Conservation (phyloP, 768 basidiomycete species). For the Rubroboletus satanas region DNA sequence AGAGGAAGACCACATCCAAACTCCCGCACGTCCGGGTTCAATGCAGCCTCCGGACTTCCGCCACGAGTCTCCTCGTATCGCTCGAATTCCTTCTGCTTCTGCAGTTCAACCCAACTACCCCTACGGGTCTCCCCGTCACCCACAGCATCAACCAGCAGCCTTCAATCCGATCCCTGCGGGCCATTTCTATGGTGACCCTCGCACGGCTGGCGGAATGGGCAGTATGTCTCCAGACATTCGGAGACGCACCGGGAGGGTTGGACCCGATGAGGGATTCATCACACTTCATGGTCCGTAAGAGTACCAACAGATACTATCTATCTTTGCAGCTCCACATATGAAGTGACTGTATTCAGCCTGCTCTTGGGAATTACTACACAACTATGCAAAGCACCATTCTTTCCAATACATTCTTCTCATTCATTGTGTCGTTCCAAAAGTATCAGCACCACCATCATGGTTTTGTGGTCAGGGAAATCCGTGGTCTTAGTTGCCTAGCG, state of each 20-base stretch:
- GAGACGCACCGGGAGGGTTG: conserved; percentile 29
- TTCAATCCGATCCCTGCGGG: conserved; percentile 36
- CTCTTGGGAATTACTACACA: not conserved
- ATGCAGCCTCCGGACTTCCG: conserved; percentile 35
- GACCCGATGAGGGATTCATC: conserved; percentile 33
- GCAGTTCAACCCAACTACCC: conserved; percentile 26
- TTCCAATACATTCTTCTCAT: not conserved
- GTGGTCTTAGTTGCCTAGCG: conserved; percentile 14
- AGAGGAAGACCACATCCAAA: conserved; percentile 27
- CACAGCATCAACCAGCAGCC: conserved; percentile 23
- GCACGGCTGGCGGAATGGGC: conserved; percentile 31
- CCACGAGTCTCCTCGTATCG: conserved; percentile 33
- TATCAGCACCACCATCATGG: not conserved
- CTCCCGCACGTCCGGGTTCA: conserved; percentile 19
- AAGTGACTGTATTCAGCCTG: not conserved
- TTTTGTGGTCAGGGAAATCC: not conserved
- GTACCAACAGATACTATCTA: conserved; percentile 8
- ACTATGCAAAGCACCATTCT: not conserved
- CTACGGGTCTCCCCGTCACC: conserved; percentile 33
- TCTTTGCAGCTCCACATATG: not conserved
- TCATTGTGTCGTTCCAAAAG: not conserved
- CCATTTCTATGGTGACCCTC: conserved; percentile 41
- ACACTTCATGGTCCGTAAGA: conserved; percentile 27
- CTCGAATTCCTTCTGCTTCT: conserved; percentile 29
- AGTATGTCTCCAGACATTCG: conserved; percentile 35